Base-by-base conservation (phyloP, 306 rosid genomes). In the Citrullus amarus region DNA sequence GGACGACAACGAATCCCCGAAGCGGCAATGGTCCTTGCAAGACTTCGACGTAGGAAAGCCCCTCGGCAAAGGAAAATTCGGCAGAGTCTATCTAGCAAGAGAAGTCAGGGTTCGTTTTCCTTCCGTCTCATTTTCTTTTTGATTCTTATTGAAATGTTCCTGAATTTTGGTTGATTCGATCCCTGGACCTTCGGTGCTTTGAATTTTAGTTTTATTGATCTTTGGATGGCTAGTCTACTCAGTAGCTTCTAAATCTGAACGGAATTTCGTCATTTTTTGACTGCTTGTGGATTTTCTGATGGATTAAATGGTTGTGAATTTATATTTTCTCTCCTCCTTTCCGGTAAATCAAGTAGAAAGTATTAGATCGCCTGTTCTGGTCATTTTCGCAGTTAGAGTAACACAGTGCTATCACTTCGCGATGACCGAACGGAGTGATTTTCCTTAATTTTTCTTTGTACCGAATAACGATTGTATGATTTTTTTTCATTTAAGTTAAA, bases 21-120 rank as follows among this genome's bases (percentile, higher is more conserved):
- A 84, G 83, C 75, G 79, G 32, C 61, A 79, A 48, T 90, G 98
- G 98, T 91, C 96, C 14, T 70, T 93, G 76, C 57, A 70, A 6
- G 91, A 91, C 55, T 90, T 93, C 83, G 92, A 91, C 86, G 90
- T 93, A 75, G 96, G 97, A n/a, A 93, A 90, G 63, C 97, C 93
- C 16, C 93, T 91, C 9, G 96, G 97, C 0, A 91, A 76, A 78
- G 98, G 97, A 4, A 93, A 93, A 82, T 93, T 93, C 82, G 97
- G 98, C 16, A 79, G 97, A 67, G 98, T 91, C 80, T 91, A 93
- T 57, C 88, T 91, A 32, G 96, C 97, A 70, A 86, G 97, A 80
- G 97, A 91, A 88, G 9, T 70, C 50, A 86, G 89, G 93, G 97
- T 89, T 57, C 36, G 9, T 14, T 54, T 28, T 44, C 68, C 0